These are phyloP conservation scores for Neurospora sp. DNA, from an alignment of 495 filamentous ascomycete species.

Conservation along the genomic window DNA sequence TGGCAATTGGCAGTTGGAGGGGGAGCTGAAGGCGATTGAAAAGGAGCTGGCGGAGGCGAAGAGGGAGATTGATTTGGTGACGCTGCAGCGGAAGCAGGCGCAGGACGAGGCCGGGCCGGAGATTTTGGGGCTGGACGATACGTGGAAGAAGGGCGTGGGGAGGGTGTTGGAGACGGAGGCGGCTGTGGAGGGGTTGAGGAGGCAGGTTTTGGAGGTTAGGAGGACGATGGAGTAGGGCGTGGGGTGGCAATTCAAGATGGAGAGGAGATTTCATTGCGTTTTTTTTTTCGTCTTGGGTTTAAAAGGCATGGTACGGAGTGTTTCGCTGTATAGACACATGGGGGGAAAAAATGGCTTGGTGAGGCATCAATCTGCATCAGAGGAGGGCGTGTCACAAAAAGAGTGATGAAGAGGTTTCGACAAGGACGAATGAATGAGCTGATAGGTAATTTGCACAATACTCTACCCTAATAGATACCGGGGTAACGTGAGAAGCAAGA, in stretches of 20 bases:
- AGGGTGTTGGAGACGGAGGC: constrained; percentile 64
- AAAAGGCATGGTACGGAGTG: background rate
- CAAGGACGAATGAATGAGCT: background rate
- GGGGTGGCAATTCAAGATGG: background rate
- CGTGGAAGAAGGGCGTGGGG: constrained; percentile 64
- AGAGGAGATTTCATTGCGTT: background rate
- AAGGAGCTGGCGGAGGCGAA: constrained; percentile 59
- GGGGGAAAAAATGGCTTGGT: background rate
- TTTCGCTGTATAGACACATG: background rate
- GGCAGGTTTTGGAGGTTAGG: constrained; percentile 26
- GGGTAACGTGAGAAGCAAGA: background rate
- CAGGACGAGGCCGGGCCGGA: constrained; percentile 64
- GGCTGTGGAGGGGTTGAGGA: constrained; percentile 57
- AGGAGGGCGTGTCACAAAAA: background rate
- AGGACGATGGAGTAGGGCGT: constrained; percentile 5
- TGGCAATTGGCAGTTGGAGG: constrained; percentile 69
- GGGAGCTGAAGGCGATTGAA: constrained; percentile 61
- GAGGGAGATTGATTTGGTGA: constrained; percentile 57
- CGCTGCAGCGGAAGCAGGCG: constrained; percentile 54
- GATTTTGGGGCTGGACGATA: constrained; percentile 56
- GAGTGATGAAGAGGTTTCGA: background rate
- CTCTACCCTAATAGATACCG: background rate
- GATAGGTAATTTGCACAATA: background rate
- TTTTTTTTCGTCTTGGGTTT: background rate
- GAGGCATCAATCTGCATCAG: background rate